Base-by-base conservation (phyloP, 139 green algal species). In the Coelastrella sp. region DNA sequence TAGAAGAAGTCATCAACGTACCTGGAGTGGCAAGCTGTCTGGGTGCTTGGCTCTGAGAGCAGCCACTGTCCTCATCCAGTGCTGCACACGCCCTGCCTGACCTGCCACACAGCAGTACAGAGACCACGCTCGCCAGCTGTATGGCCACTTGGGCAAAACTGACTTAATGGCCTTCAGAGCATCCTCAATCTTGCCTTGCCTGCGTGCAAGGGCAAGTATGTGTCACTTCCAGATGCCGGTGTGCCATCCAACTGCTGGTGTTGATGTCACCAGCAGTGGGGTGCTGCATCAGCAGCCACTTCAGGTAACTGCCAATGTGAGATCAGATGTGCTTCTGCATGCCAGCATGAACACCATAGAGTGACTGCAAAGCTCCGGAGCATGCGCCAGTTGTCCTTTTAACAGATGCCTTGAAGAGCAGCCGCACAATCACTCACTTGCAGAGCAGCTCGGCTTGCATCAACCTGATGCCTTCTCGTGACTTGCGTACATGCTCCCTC, bases 121-220 rank as follows among this genome's bases (percentile, higher is more conserved):
- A 80, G 95, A 96, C 95, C 95, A 97, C 0, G 94, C 91, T 7
- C 78, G 68, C 6, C 65, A 57, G 58, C 91, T 94, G 91, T 90
- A 75, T 0, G 95, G 93, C 90, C 90, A 94, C 9, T 88, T 91
- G 27, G 74, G 74, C 74, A 85, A 56, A 24, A 85, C 79, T 72
- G 19, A 72, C 74, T 84, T 84, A 24, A 90, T 49, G 4, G 25
- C 15, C 15, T 73, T 81, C 68, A 89, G 56, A 17, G 82, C 57
- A n/a, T 76, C 82, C 82, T 87, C 82, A 60, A 87, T 68, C 35
- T 87, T 49, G 11, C 82, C 82, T 35, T 87, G 82, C 82, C 63
- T 85, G 80, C 49, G 66, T 49, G 11, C 61, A 70, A 12, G 12
- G 15, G 63, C 63, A 70, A 70, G 35, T 49, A 49, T 49, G 35